A percentile compares a stretch with the other conserved stretches of the same genome.
Conservation (phyloP, 2,329 filamentous ascomycete genomes). For the Aspergillus ibericus region DNA sequence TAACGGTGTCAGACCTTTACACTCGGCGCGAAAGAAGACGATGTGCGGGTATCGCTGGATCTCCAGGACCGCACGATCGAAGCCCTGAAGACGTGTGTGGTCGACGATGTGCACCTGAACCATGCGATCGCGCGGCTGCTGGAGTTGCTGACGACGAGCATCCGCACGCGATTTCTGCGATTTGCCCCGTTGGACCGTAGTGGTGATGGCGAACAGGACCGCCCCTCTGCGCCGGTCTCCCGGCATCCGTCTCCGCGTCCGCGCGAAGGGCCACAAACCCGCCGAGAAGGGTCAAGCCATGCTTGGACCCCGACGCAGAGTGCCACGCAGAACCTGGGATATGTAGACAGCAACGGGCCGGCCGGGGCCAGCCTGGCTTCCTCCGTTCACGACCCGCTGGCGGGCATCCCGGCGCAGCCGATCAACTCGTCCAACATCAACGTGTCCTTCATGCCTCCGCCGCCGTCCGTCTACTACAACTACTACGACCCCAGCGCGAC, state of each 20-base stretch:
- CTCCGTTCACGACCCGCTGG: slow-evolving; percentile 42
- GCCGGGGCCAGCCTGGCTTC: slow-evolving; percentile 26
- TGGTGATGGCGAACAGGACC: slow-evolving; percentile 40
- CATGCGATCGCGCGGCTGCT: slow-evolving; percentile 63
- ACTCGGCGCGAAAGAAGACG: slow-evolving; percentile 62
- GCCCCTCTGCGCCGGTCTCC: slow-evolving; percentile 34
- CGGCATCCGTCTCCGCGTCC: slow-evolving; percentile 40
- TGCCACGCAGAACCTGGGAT: slow-evolving; percentile 22
- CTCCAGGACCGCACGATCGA: slow-evolving; percentile 60
- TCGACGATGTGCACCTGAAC: slow-evolving; percentile 66
- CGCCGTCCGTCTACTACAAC: slow-evolving; percentile 47
- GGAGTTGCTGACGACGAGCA: slow-evolving; percentile 58
- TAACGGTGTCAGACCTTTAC: slow-evolving; percentile 54
- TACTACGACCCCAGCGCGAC: slow-evolving; percentile 43
- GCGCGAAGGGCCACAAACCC: slow-evolving; percentile 27
- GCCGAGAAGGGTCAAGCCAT: slow-evolving; percentile 27
- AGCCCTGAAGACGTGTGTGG: slow-evolving; percentile 60
- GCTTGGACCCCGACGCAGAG: slow-evolving; percentile 29
- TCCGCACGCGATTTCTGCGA: slow-evolving; percentile 59
- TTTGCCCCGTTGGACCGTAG: slow-evolving; percentile 55
- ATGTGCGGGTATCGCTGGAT: slow-evolving; percentile 59
- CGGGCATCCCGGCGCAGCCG: slow-evolving; percentile 45
- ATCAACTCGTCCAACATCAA: slow-evolving; percentile 48
- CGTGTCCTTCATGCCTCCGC: slow-evolving; percentile 50
- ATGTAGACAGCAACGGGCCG: slow-evolving; percentile 28